A percentile compares a stretch with the other conserved stretches of the same genome.
Evolutionary conservation across 495 filamentous ascomycete species (phyloP).

Genomic region (Paragyromitra xinjiangensis): DNA sequence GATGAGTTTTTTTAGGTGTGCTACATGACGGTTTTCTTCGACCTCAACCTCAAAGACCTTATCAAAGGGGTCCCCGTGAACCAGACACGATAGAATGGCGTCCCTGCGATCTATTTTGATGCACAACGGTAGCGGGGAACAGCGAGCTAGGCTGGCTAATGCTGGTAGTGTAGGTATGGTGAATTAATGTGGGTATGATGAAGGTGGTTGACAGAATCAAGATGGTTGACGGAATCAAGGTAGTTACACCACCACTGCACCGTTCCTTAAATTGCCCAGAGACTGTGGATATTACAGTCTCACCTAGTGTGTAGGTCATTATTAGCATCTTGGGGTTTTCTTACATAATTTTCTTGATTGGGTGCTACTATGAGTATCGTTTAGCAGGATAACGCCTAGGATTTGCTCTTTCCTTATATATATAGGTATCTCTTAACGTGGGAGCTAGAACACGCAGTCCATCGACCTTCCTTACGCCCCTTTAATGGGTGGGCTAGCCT

Average conservation of each 20-base stretch:
- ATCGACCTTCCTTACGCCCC: too few species aligned
- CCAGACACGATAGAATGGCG: not conserved
- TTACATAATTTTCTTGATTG: too few species aligned
- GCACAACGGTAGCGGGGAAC: not conserved
- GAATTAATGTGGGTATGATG: not conserved
- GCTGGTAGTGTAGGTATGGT: not conserved
- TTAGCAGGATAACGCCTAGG: too few species aligned
- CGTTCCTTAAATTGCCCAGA: not conserved
- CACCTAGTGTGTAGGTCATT: not conserved
- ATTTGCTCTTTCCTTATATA: too few species aligned
- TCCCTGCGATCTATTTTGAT: not conserved
- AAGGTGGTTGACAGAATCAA: not conserved
- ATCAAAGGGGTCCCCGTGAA: conserved; percentile 2
- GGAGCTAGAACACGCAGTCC: too few species aligned
- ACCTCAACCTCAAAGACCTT: not conserved
- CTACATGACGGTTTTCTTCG: not conserved
- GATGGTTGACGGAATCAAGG: not conserved
- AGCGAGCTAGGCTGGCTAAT: not conserved
- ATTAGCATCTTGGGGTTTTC: too few species aligned
- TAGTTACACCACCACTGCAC: not conserved
- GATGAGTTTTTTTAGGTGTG: not conserved
- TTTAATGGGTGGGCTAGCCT: too few species aligned
- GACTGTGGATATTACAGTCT: not conserved
- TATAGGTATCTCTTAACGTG: too few species aligned
- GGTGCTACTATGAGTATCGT: too few species aligned